phyloP scores from a whole-genome alignment of 2,329 filamentous ascomycete genomes.

The Penicillium polonicum region DNA sequence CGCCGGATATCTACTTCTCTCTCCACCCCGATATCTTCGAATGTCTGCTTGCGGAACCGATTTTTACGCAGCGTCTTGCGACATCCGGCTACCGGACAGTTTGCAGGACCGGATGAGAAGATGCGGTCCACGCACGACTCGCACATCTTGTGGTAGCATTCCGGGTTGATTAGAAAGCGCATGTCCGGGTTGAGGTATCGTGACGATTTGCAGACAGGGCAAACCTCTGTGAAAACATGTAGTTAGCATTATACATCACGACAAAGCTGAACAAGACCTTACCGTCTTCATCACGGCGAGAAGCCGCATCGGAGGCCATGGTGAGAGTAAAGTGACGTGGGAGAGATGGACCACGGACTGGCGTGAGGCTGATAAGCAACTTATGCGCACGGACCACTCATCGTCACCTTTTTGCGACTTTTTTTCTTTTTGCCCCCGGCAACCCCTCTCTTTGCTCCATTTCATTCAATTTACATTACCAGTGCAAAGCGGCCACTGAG shows the following conservation, averaged over 20 bases:
- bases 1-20: conserved; percentile 89
- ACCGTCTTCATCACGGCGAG: conserved; percentile 46
- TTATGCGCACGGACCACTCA: conserved; percentile 27
- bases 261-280: conserved; percentile 7
- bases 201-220: conserved; percentile 94
- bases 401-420: conserved; percentile 10
- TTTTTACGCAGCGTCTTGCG: conserved; percentile 80
- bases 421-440: conserved; percentile 11
- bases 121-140: conserved; percentile 92
- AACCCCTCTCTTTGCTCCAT: neutral
- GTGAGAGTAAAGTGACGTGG: conserved; percentile 5
- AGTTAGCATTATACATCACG: conserved; percentile 8
- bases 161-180: conserved; percentile 92
- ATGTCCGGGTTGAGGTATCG: conserved; percentile 94
- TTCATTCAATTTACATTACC: neutral
- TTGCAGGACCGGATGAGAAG: conserved; percentile 86
- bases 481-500: neutral
- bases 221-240: conserved; percentile 62
- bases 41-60: conserved; percentile 83
- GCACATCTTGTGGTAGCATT: conserved; percentile 99
- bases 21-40: conserved; percentile 83
- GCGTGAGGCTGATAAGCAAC: conserved; percentile 13
- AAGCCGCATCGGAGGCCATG: conserved; percentile 32
- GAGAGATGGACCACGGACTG: conserved; percentile 6
- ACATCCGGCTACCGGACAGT: conserved; percentile 89